Conservation (phyloP, 2,329 filamentous ascomycete genomes). For the Xylaria sp. region DNA sequence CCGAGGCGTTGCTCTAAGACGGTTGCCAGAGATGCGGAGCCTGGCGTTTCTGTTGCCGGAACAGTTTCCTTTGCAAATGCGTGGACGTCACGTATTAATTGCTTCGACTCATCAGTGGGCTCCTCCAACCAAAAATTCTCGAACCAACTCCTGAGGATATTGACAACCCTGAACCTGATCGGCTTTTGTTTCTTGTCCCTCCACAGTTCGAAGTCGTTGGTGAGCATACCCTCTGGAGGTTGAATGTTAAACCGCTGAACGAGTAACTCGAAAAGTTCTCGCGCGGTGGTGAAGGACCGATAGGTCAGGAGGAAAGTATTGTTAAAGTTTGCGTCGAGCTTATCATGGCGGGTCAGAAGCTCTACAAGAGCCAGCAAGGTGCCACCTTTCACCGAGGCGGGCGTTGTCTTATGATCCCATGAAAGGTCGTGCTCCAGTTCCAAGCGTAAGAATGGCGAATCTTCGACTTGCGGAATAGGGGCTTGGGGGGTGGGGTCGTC, state of each 20-base stretch:
- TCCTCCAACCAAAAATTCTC: slow-evolving; percentile 99
- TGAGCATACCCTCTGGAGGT: slow-evolving; percentile 81
- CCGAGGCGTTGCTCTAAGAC: slow-evolving; percentile 88
- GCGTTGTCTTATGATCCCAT: slow-evolving; percentile 84
- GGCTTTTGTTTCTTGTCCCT: slow-evolving; percentile 94
- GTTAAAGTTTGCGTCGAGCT: slow-evolving; percentile 94
- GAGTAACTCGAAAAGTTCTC: slow-evolving; percentile 91
- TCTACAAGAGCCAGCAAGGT: slow-evolving; percentile 90
- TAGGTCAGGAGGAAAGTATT: slow-evolving; percentile 98
- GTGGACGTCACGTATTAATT: slow-evolving; percentile 88
- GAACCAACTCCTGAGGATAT: slow-evolving; percentile 98
- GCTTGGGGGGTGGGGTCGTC: slow-evolving; percentile 67
- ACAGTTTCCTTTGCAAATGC: slow-evolving; percentile 92
- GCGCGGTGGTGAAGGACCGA: slow-evolving; percentile 89
- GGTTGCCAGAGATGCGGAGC: slow-evolving; percentile 83
- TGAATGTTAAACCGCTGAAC: slow-evolving; percentile 93
- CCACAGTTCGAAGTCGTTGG: slow-evolving; percentile 85
- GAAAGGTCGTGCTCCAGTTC: slow-evolving; percentile 90
- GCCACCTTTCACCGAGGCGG: slow-evolving; percentile 84
- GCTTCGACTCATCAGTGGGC: slow-evolving; percentile 81
- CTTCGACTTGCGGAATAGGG: slow-evolving; percentile 68
- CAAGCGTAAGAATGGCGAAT: slow-evolving; percentile 85
- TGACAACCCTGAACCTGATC: slow-evolving; percentile 94
- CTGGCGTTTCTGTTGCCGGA: slow-evolving; percentile 91
- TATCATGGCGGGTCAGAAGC: slow-evolving; percentile 94